Base-by-base conservation (phyloP, 768 basidiomycete genomes). In the Panaeolus cyanescens region DNA sequence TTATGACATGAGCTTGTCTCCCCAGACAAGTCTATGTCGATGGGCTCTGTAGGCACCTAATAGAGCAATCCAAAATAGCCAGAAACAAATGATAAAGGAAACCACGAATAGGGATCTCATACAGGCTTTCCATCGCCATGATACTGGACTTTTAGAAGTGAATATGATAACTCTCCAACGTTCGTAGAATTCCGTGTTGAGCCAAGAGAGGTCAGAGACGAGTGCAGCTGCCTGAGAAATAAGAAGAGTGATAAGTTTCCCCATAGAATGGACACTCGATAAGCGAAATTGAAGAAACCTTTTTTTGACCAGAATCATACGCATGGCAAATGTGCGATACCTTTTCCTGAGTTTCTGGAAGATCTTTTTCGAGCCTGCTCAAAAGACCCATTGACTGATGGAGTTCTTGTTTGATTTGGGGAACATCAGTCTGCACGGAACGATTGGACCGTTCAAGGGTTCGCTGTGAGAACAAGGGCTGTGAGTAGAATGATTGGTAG, bases 181-280 rank as follows among this genome's bases (percentile, higher is more conserved):
- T 70, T 88, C 86, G 59, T 89, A 88, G 71, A 90, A 87, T 54
- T 89, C 87, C 0, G 88, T 92, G 70, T 92, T 91, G 22, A 92
- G 79, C 91, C 91, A 93, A 57, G 79, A 80, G 42, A 93, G 76
- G 58, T 87, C 87, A 2, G 72, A 71, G n/a, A 87, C 85, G 17
- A 93, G 84, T 33, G 59, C 55, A 55, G 31, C 19, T 56, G 54
- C 31, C 32, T 54, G 40, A 58, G 22, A 32, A 54, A 58, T 54
- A 25, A 62, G 40, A 39, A 37, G 40, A 6, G 8, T 34, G 57
- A n/a, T 25, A 42, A 60, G 45, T 50, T 28, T 2, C 45, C 22
- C 45, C 45, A 50, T 50, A 28, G 30, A 50, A 50, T 50, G 25
- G 25, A 42, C 19, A 42, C 22, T 42, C 19, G 10, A 22, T 42